Base-by-base conservation (phyloP, 208 protist species). In the Zelonia costaricensis region DNA sequence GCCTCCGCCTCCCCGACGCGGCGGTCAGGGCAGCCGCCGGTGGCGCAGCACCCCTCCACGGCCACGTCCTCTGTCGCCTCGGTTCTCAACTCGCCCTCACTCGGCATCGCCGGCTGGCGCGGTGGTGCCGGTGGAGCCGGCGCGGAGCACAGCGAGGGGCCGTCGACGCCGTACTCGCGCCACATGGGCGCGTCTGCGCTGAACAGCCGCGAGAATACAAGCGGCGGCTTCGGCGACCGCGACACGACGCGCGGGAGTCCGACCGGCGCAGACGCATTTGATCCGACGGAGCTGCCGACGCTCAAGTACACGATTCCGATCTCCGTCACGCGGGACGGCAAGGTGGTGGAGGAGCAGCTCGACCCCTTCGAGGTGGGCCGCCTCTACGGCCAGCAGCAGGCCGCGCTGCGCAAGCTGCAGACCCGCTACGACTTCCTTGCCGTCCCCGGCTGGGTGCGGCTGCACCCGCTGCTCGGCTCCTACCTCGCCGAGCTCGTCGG, bases 401-500 rank as follows among this genome's bases (percentile, higher is more conserved):
- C 85, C 3, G 85, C 88, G 7, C 81, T 92, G 28, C 61, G 67
- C 30, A 64, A 67, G 27, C 59, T 91, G 40, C 76, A 70, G 23
- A 74, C 72, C 16, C 67, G 80, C 35, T 86, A 86, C 62, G 81
- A 91, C 53, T 83, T 88, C 45, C 53, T 94, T 4, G 67, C 78
- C 8, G 83, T 92, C 28, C 88, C 88, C 22, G 82, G 91, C 49
- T 94, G 88, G 88, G 85, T 94, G 28, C 78, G 70, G 23, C 67
- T 92, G 52, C 85, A 94, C 58, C 88, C 88, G n/a, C 45, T 81
- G 65, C 53, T 94, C n/a, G 88, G 85, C 56, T 63, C 77, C 15
- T 94, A 92, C 58, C 61, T 94, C 4, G 85, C 88, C 0, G 88
- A 94, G 66, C 62, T 76, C 22, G 66, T 91, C 38, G 88, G 88